phyloP scores from a whole-genome alignment of 345 rosid species.

The Populus alba region DNA sequence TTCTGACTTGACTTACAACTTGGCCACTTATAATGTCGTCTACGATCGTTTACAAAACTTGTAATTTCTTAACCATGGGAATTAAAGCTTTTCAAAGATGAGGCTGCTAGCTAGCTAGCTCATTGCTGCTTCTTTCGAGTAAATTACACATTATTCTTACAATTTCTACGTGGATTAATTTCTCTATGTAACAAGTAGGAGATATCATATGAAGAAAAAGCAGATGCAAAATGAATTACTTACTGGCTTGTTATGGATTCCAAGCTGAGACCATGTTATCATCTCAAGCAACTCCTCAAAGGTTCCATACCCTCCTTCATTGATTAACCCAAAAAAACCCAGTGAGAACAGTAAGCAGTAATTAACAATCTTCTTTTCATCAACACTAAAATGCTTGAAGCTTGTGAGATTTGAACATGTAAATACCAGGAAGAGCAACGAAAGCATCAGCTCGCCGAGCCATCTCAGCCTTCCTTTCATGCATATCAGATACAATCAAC shows the following conservation, averaged over 20 bases:
- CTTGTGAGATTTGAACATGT: not conserved
- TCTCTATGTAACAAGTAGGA: not conserved
- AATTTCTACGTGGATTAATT: not conserved
- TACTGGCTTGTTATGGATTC: constrained; percentile 62
- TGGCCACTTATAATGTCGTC: not conserved
- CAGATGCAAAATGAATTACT: not conserved
- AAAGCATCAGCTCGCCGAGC: constrained; percentile 40
- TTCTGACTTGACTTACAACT: too few species aligned
- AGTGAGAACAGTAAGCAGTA: not conserved
- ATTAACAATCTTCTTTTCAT: not conserved
- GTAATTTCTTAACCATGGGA: too few species aligned
- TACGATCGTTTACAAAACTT: not conserved
- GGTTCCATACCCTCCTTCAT: constrained; percentile 62
- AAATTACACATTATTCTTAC: not conserved
- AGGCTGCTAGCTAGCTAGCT: not conserved
- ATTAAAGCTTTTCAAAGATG: not conserved
- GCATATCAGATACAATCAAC: constrained; percentile 39
- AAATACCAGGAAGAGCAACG: constrained; percentile 42
- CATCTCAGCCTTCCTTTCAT: constrained; percentile 47
- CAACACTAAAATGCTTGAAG: not conserved
- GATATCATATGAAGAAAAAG: not conserved
- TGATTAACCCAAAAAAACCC: not conserved
- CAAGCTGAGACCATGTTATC: constrained; percentile 63
- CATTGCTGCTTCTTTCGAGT: too few species aligned
- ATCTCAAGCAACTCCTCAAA: constrained; percentile 61